phyloP scores from a whole-genome alignment of 1,284 basidiomycete species.

The Apiotrichum domesticum region DNA sequence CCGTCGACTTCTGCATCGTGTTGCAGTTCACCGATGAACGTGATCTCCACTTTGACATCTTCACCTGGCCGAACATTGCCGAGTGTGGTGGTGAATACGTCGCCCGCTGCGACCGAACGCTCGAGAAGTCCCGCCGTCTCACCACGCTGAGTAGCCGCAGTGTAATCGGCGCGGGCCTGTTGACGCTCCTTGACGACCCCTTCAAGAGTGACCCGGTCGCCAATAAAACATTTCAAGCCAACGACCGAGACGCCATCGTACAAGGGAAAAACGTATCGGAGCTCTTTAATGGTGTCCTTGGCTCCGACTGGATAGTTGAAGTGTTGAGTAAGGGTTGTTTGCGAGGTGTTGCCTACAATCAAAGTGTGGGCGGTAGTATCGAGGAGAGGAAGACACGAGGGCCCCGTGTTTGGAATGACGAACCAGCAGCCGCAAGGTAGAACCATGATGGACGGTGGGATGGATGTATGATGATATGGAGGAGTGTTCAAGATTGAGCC shows the following conservation, averaged over 20 bases:
- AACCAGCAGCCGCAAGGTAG: too few species aligned
- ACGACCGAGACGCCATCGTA: conserved; percentile 55
- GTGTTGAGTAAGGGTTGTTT: conserved; percentile 52
- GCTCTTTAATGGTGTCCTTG: conserved; percentile 45
- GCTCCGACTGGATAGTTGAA: conserved; percentile 48
- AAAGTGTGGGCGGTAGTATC: conserved; percentile 4
- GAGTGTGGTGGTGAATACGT: conserved; percentile 8
- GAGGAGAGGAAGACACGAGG: conserved; percentile 3
- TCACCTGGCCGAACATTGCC: conserved; percentile 14
- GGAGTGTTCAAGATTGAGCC: too few species aligned
- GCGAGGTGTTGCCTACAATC: conserved; percentile 48
- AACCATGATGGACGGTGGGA: too few species aligned
- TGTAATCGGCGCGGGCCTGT: conserved; percentile 49
- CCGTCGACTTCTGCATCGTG: conserved; percentile 21
- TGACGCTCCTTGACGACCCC: conserved; percentile 54
- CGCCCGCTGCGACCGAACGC: conserved; percentile 18
- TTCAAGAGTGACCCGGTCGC: conserved; percentile 46
- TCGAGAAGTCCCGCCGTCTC: conserved; percentile 48
- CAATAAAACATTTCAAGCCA: conserved; percentile 51
- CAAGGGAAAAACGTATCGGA: conserved; percentile 58
- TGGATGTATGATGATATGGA: too few species aligned
- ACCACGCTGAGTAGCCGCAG: conserved; percentile 49
- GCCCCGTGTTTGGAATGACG: too few species aligned
- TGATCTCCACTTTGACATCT: conserved; percentile 12
- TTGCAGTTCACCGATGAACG: conserved; percentile 18